Percentiles rank a stretch among this genome's conserved stretches.
These are phyloP conservation scores for Boletus sp. DNA, from an alignment of 768 basidiomycete species.

Conservation along the genomic window DNA sequence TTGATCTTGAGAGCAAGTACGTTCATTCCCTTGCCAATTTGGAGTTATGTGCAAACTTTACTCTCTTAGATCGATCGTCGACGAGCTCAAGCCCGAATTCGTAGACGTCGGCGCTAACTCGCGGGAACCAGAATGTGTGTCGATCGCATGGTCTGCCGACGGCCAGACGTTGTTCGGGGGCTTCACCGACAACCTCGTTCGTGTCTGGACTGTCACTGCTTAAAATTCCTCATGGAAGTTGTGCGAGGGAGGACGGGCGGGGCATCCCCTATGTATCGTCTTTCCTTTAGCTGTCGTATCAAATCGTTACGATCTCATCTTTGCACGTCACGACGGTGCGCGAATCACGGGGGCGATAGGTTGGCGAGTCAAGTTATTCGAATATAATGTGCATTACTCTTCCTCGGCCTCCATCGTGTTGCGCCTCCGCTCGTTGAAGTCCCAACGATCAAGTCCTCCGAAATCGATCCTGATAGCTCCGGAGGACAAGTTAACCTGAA, in stretches of 20 bases:
- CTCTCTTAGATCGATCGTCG: slow-evolving; percentile 80
- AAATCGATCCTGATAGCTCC: slow-evolving; percentile 69
- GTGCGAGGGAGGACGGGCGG: slow-evolving; percentile 12
- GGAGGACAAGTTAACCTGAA: slow-evolving; percentile 63
- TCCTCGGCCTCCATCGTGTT: slow-evolving; percentile 57
- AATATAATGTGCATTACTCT: background rate
- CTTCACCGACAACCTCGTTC: slow-evolving; percentile 91
- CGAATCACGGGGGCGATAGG: background rate
- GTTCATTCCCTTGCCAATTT: slow-evolving; percentile 32
- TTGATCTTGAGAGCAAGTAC: slow-evolving; percentile 98
- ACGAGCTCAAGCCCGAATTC: slow-evolving; percentile 97
- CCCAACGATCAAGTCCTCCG: slow-evolving; percentile 73
- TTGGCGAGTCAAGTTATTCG: background rate
- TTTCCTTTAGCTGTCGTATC: slow-evolving; percentile 22
- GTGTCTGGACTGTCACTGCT: slow-evolving; percentile 82
- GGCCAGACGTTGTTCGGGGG: slow-evolving; percentile 97
- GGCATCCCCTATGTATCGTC: slow-evolving; percentile 22
- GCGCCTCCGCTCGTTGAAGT: slow-evolving; percentile 55
- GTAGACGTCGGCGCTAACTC: slow-evolving; percentile 68
- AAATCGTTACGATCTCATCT: slow-evolving; percentile 19
- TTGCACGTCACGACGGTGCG: background rate
- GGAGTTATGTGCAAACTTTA: background rate
- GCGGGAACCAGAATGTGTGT: slow-evolving; percentile 88
- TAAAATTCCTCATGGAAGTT: slow-evolving; percentile 30
- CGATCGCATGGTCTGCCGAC: slow-evolving; percentile 97